Evolutionary conservation across 805 yeast species (phyloP).

Genomic region (Schizosaccharomyces octosporus): DNA sequence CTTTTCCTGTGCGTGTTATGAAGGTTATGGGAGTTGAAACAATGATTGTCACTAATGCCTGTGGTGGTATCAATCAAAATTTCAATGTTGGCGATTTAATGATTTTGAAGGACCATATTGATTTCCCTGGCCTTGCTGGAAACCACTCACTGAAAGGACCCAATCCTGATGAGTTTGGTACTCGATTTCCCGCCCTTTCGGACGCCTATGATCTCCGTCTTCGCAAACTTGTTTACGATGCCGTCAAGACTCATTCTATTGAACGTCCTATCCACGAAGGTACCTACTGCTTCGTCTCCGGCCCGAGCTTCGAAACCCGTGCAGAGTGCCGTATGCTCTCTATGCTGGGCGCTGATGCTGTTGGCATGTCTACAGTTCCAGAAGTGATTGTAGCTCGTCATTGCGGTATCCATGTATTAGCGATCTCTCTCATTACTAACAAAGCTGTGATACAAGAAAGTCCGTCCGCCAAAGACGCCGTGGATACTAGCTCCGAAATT

Average conservation of each 20-base stretch:
- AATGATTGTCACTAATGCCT: constrained; percentile 76
- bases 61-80: constrained; percentile 56
- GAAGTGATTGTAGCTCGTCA: constrained; percentile 87
- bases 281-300: constrained; percentile 58
- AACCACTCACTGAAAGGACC: constrained; percentile 72
- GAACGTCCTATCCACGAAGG: constrained; percentile 61
- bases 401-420: constrained; percentile 57
- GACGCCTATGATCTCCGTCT: constrained; percentile 69
- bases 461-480: constrained; percentile 11
- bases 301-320: constrained; percentile 82
- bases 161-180: constrained; percentile 56
- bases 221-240: constrained; percentile 33
- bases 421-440: constrained; percentile 68
- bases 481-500: constrained; percentile 3
- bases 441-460: constrained; percentile 39
- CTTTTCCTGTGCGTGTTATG: constrained; percentile 65
- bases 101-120: constrained; percentile 74
- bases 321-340: constrained; percentile 69
- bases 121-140: constrained; percentile 78
- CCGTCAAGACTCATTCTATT: constrained; percentile 25
- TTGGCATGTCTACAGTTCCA: constrained; percentile 95
- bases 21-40: constrained; percentile 32
- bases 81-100: constrained; percentile 71
- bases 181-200: constrained; percentile 64
- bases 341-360: constrained; percentile 68